phyloP scores from a whole-genome alignment of 805 yeast species.

The Lachancea nothofagi region DNA sequence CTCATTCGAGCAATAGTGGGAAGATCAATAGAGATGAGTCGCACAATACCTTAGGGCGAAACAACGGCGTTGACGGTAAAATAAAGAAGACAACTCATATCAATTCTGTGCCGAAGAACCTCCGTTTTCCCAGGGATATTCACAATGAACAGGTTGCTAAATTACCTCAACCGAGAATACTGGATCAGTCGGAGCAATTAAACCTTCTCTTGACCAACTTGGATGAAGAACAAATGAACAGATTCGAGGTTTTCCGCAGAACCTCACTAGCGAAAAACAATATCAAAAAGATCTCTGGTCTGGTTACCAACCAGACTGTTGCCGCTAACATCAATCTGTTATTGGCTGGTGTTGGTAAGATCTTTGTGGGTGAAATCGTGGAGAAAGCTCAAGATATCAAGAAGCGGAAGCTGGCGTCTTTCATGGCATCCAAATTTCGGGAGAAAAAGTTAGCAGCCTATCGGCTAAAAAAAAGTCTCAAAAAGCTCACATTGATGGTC shows the following conservation, averaged over 20 bases:
- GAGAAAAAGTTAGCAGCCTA: conserved; percentile 37
- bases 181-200: conserved; percentile 51
- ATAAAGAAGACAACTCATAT: conserved; percentile 11
- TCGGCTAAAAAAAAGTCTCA: conserved; percentile 34
- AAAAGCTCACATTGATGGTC: conserved; percentile 30
- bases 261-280: conserved; percentile 68
- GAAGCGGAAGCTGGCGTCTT: conserved; percentile 44
- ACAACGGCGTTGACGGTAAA: not conserved
- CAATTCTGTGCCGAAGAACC: conserved; percentile 24
- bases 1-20: not conserved
- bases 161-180: conserved; percentile 26
- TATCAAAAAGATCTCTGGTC: conserved; percentile 73
- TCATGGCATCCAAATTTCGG: conserved; percentile 34
- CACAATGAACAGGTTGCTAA: conserved; percentile 16
- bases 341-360: conserved; percentile 80
- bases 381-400: conserved; percentile 76
- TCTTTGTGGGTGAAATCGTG: conserved; percentile 83
- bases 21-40: no score
- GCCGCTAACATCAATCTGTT: conserved; percentile 76
- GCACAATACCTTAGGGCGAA: not conserved
- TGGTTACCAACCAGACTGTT: conserved; percentile 72
- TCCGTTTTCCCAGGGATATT: conserved; percentile 26
- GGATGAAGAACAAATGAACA: conserved; percentile 74
- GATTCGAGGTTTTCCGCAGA: conserved; percentile 83
- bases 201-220: conserved; percentile 64